Base-by-base conservation (phyloP, 2,329 filamentous ascomycete genomes). In the Fusarium sarcochroum region DNA sequence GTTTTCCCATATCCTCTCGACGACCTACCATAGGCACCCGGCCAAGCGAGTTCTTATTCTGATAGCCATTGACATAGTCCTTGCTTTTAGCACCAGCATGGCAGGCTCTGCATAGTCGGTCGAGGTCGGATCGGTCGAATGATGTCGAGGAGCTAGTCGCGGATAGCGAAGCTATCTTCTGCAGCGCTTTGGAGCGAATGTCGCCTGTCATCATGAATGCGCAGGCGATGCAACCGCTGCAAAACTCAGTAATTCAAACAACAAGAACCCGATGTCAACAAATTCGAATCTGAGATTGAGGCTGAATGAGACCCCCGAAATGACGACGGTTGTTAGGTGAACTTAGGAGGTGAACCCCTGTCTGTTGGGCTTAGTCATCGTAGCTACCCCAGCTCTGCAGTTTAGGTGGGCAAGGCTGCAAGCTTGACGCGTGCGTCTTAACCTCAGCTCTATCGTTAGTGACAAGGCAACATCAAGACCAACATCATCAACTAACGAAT, bases 81-180 rank as follows among this genome's bases (percentile, higher is more conserved):
- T 82, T 80, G 35, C 75, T 75, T 64, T 81, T 82, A 20, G 78
- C 77, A 62, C 83, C 82, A 41, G 80, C 80, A 56, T 86, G 83
- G 54, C 86, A 88, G 54, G 87, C 88, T 75, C 80, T 85, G 76
- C 86, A 90, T 25, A 91, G 79, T 62, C 84, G 83, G 66, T 90
- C 87, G 55, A 91, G 84, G 67, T 91, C 89, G 49, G 88, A 89
- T 75, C 85, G 84, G 73, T 90, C 88, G 70, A 87, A 87, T 3
- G 86, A 81, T 14, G 83, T 81, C 44, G 81, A 78, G 18, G 87
- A 80, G 75, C 81, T 85, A 41, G 84, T 81, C 27, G 88, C 87
- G 15, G 89, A 90, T 54, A 91, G 82, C 45, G 84, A 83, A 41
- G 89, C 89, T 69, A 91, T 90, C 80, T 89, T 90, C 78, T 90